Evolutionary conservation across 345 rosid genomes (phyloP), one percentile per base, ranked within the genome.

Genomic region (Lenwebbia sp.): DNA sequence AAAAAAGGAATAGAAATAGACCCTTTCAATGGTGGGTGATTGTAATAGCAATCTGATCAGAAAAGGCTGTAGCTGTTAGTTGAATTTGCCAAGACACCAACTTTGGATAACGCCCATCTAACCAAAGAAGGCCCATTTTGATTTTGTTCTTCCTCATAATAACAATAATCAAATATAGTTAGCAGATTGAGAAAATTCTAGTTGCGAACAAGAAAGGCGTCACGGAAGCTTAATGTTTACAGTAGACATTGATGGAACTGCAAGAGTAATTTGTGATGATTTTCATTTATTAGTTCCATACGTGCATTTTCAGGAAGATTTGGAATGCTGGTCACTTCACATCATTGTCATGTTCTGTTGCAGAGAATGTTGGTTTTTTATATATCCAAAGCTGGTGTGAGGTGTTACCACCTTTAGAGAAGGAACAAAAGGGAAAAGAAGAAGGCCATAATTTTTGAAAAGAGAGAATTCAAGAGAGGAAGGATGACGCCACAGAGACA

Each of bases 401-500:
- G 78, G 19, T 70, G 78, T 33, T 70, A 70, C 47, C 78, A 37
- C 78, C 76, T 70, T 70, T 70, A 33, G 25, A 37, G 78, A 70
- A 70, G 78, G 25, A 70, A 33, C 44, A 19, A 85, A 81, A 70
- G 55, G 87, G 85, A 88, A 91, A 90, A 91, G 89, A 90, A 91
- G 88, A 89, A 86, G 83, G 90, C 62, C 87, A 90, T 88, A 92
- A 90, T 88, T 85, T 84, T 52, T 56, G 83, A 84, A 28, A 30
- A 84, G 65, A 82, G 81, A 33, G 44, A 49, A 40, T 47, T 23
- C 62, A 83, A 84, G 44, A 50, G 54, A 57, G 13, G 47, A 86
- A 11, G 60, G 54, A 84, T 51, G 78, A 84, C 86, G 25, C 4
- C 86, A 14, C 86, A 83, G 84, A 86, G 84, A 81, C 84, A 83